Evolutionary conservation across 495 filamentous ascomycete genomes (phyloP), one percentile per base, ranked within the genome.

Genomic region (Gamarada debralockiae): DNA sequence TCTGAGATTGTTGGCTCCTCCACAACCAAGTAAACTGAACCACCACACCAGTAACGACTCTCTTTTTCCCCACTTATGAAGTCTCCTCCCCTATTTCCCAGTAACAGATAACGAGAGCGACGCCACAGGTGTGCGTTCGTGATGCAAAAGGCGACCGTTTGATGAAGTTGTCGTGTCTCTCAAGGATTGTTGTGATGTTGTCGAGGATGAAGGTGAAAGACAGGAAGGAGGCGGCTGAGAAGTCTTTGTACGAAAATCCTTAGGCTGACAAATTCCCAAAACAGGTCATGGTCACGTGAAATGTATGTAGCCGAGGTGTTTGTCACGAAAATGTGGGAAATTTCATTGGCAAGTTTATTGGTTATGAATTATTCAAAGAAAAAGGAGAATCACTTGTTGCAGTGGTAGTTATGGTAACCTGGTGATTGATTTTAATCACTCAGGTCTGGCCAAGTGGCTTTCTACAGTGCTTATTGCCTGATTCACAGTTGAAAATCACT

Each of bases 1-100:
- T 56, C 44, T 34, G 38, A 58, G 23, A 45, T 42, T 54, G 23
- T 55, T 48, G 49, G 22, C 15, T 50, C 60, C 60, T 63, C 56
- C 60, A 44, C 44, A 36, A 58, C 52, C 50, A 51, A 57, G 45
- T 49, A 50, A 54, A 49, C 48, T 44, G 33, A 39, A 49, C 34
- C 45, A 44, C 53, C 45, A 38, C 24, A 58, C 55, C 48, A 51
- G 38, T 41, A 49, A 48, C 38, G 21, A 50, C 39, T 53, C 48
- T 53, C 34, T 39, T 53, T n/a, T n/a, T n/a, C n/a, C 31, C 43
- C 40, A 8, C 40, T 3, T 6, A 22, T 13, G 40, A 21, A 20
- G 20, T 43, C 3, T 53, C 55, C 59, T 36, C 43, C 59, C 54
- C 55, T 33, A 42, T 24, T 52, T 48, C 55, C 37, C 40, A 50